Evolutionary conservation across 108 stramenopile species (phyloP).

Genomic region (Cylindrotheca closterium): DNA sequence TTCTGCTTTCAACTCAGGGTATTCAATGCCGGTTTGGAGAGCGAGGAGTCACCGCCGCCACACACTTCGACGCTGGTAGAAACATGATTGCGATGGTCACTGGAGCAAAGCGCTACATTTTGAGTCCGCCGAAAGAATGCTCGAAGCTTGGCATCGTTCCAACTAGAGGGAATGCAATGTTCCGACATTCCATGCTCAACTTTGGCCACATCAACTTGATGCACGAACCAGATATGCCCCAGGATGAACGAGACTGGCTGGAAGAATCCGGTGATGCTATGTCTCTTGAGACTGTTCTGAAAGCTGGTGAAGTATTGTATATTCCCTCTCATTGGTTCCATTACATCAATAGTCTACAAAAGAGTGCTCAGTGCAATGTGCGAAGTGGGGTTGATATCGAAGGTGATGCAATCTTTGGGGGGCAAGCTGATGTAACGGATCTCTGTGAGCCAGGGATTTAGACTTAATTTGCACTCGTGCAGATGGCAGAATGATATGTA

Average conservation of each 20-base stretch:
- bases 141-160: constrained; percentile 78
- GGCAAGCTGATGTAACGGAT: constrained; percentile 17
- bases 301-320: constrained; percentile 89
- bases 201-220: constrained; percentile 67
- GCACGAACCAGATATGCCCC: constrained; percentile 57
- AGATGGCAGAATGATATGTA: too few species aligned
- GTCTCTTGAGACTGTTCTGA: constrained; percentile 84
- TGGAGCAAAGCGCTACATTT: constrained; percentile 92
- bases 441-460: constrained; percentile 5
- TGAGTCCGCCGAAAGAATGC: constrained; percentile 85
- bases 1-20: constrained; percentile 24
- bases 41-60: constrained; percentile 90
- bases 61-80: constrained; percentile 91
- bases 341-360: constrained; percentile 86
- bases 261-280: constrained; percentile 39
- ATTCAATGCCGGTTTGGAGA: constrained; percentile 88
- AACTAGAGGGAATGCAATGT: constrained; percentile 54
- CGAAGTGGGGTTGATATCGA: constrained; percentile 63
- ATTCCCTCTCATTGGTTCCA: constrained; percentile 94
- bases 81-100: constrained; percentile 95
- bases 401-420: constrained; percentile 66
- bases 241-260: constrained; percentile 66
- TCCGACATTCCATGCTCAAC: constrained; percentile 85
- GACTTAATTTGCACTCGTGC: too few species aligned
- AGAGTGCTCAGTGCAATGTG: constrained; percentile 92